Conservation (phyloP, 2,329 filamentous ascomycete genomes). For the Leptodontidium sp. region DNA sequence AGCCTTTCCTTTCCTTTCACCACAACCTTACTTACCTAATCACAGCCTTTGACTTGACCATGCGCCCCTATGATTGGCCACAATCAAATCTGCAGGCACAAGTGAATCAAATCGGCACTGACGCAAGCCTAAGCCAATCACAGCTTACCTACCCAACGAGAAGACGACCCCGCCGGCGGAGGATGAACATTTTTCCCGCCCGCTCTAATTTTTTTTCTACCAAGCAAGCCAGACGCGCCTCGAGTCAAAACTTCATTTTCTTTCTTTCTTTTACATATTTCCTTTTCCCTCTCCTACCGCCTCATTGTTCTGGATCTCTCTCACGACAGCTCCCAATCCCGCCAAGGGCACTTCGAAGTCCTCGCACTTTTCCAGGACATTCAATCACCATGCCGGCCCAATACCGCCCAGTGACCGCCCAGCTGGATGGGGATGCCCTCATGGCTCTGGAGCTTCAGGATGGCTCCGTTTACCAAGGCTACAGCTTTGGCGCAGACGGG, state of each 20-base stretch:
- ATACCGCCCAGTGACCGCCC: constrained; percentile 31
- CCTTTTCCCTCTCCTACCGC: neutral
- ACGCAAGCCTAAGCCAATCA: constrained; percentile 2
- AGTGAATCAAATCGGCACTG: neutral
- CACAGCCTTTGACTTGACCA: too few species aligned
- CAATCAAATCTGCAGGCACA: neutral
- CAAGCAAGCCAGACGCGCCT: neutral
- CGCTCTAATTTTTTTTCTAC: constrained; percentile 9
- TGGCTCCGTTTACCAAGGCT: constrained; percentile 89
- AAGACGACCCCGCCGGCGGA: constrained; percentile 11
- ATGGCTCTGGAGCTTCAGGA: constrained; percentile 93
- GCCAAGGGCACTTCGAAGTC: neutral
- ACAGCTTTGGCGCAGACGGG: constrained; percentile 88
- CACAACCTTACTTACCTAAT: too few species aligned
- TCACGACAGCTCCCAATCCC: neutral
- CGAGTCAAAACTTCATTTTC: constrained; percentile 1
- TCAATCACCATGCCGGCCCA: constrained; percentile 18
- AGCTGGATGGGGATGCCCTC: constrained; percentile 61
- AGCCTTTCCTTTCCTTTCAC: too few species aligned
- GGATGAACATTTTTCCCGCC: neutral
- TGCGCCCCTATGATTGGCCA: too few species aligned
- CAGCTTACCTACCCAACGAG: neutral
- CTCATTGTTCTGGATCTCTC: neutral
- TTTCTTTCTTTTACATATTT: neutral
- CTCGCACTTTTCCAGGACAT: neutral